Base-by-base conservation (phyloP, 169 alveolate genomes). In the Plasmodium fragile region DNA sequence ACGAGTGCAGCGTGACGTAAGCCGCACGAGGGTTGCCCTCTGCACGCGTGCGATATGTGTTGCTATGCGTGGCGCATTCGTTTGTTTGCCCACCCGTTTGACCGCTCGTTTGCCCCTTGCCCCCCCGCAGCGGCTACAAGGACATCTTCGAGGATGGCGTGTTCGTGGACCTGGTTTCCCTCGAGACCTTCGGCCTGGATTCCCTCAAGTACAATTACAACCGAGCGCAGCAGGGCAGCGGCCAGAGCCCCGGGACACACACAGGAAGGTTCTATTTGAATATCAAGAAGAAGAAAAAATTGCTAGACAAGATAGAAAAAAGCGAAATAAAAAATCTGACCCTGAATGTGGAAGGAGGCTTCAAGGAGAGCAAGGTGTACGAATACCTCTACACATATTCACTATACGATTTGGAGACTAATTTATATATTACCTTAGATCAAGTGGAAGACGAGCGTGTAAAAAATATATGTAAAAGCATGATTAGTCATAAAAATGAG, bases 1-100 rank as follows among this genome's bases (percentile, higher is more conserved):
- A 82, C 22, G 93, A 84, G 80, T 84, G 93, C 65, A 84, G 93
- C 43, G 55, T 84, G 78, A 84, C 93, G 93, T 84, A 73, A 84
- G 39, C 39, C 36, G 75, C 25, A 1, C 43, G 22, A 83, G 36
- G 71, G 13, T 34, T 13, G 36, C 75, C 13, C 8, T 65, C 18
- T 65, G 8, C n/a, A 28, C 22, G 30, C 13, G 75, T 25, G 75
- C n/a, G 13, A 5, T 4, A 65, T 22, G 30, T 65, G 75, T 65
- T 11, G 13, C 16, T 3, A 59, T 18, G 28, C 5, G 13, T 59
- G 75, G 16, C 1, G 7, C 0, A 28, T 65, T 2, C 30, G 30
- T 8, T 4, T 65, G 59, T 49, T 49, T 49, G 59, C 0, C 4
- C 22, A 49, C 22, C 7, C 22, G 59, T 13, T 49, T 49, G 22